A percentile compares a stretch with the other conserved stretches of the same genome.
phyloP scores from a whole-genome alignment of 345 rosid genomes.

The Zanthoxylum bungeanum region DNA sequence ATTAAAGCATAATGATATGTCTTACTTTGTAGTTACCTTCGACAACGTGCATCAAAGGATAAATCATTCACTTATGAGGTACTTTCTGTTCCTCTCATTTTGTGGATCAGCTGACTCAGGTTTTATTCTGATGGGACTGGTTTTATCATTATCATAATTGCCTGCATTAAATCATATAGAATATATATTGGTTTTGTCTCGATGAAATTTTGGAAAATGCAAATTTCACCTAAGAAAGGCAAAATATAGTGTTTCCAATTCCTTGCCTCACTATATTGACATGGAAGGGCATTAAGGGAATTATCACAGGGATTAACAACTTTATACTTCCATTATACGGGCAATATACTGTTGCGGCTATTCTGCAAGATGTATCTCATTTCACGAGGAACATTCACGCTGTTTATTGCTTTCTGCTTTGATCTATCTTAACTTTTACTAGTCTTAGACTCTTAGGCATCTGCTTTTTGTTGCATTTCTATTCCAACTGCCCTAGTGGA shows the following conservation, averaged over 20 bases:
- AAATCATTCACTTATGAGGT: conserved; percentile 93
- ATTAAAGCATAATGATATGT: conserved; percentile 13
- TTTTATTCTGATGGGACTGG: background rate
- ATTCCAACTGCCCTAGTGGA: background rate
- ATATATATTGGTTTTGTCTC: background rate
- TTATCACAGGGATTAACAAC: background rate
- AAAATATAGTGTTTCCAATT: background rate
- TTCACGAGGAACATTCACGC: background rate
- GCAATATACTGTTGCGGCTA: background rate
- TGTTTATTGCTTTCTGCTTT: background rate
- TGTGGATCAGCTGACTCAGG: background rate
- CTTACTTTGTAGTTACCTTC: conserved; percentile 72
- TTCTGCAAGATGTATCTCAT: background rate
- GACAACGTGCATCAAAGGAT: conserved; percentile 70
- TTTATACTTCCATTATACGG: background rate
- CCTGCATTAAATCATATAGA: background rate
- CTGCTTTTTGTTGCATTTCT: background rate
- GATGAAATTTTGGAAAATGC: background rate
- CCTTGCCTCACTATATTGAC: background rate
- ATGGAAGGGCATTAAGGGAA: background rate
- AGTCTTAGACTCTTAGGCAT: background rate
- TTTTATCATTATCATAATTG: background rate
- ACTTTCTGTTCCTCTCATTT: conserved; percentile 15
- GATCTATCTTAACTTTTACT: background rate
- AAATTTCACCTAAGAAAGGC: background rate